Conservation (phyloP, 2,329 filamentous ascomycete species). For the Talaromyces amestolkiae region DNA sequence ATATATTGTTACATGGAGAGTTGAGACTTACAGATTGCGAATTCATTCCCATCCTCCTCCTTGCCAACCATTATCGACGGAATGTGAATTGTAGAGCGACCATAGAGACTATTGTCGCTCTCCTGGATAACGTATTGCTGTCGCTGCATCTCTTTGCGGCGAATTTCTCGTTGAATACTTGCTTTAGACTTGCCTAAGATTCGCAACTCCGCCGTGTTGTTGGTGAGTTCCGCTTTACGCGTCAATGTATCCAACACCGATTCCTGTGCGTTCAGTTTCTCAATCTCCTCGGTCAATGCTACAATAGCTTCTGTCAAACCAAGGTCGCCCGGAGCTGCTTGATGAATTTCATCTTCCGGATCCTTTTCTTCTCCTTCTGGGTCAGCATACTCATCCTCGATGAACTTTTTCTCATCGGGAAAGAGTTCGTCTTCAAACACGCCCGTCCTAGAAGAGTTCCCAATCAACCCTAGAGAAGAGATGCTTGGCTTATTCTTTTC, state of each 20-base stretch:
- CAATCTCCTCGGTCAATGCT: constrained; percentile 82
- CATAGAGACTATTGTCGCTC: constrained; percentile 94
- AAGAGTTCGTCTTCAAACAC: constrained; percentile 97
- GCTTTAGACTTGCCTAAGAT: constrained; percentile 92
- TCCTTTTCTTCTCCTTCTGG: constrained; percentile 59
- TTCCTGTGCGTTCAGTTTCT: constrained; percentile 82
- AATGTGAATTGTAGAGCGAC: constrained; percentile 83
- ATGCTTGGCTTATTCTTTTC: constrained; percentile 75
- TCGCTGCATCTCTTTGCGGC: constrained; percentile 89
- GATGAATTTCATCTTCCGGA: constrained; percentile 79
- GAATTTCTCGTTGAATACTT: constrained; percentile 86
- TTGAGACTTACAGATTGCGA: constrained; percentile 67
- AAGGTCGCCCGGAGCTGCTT: constrained; percentile 90
- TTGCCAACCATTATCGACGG: constrained; percentile 89
- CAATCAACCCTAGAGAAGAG: constrained; percentile 85
- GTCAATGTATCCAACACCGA: constrained; percentile 87
- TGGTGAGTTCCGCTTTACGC: constrained; percentile 92
- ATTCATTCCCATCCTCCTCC: constrained; percentile 90
- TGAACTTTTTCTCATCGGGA: constrained; percentile 74
- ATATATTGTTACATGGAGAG: background rate
- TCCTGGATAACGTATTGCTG: constrained; percentile 98
- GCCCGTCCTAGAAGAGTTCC: constrained; percentile 78
- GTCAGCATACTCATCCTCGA: constrained; percentile 82
- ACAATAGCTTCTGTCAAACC: constrained; percentile 91
- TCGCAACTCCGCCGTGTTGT: constrained; percentile 88